phyloP scores from a whole-genome alignment of 1,139 yeast genomes.

The Debaryomyces fabryi region DNA sequence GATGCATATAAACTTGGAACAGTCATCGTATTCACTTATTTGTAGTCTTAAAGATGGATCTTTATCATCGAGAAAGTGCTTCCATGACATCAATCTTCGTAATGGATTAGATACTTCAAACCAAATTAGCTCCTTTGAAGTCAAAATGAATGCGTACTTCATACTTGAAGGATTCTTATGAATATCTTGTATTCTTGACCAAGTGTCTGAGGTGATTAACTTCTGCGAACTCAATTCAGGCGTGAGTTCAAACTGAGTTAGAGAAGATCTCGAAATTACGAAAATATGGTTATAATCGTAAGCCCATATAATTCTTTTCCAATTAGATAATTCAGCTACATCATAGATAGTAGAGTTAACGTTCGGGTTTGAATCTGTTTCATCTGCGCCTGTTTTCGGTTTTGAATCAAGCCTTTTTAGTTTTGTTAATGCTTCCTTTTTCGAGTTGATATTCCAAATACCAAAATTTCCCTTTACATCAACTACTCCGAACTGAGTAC shows the following conservation, averaged over 20 bases:
- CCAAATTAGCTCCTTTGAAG: constrained; percentile 64
- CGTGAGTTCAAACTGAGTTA: constrained; percentile 34
- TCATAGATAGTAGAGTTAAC: constrained; percentile 33
- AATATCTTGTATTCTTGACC: constrained; percentile 60
- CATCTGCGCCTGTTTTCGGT: constrained; percentile 15
- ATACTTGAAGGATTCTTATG: constrained; percentile 16
- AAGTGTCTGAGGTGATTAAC: constrained; percentile 52
- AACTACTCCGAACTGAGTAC: constrained; percentile 41
- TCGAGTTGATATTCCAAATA: constrained; percentile 31
- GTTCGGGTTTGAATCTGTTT: not conserved
- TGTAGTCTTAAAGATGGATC: constrained; percentile 59
- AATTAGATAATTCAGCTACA: constrained; percentile 55
- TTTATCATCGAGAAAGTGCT: constrained; percentile 56
- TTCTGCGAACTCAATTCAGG: constrained; percentile 27
- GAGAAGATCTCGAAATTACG: constrained; percentile 48
- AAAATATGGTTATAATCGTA: constrained; percentile 32
- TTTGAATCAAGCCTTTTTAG: constrained; percentile 10
- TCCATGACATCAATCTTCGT: constrained; percentile 63
- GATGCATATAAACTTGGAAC: constrained; percentile 32
- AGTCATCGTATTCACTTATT: constrained; percentile 23
- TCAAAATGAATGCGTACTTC: constrained; percentile 46
- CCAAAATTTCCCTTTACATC: constrained; percentile 59
- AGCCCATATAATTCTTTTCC: constrained; percentile 57
- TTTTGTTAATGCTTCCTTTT: constrained; percentile 11
- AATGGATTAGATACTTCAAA: constrained; percentile 30